Percentiles rank a stretch among this genome's conserved stretches.
Conservation (phyloP, 441 rosid genomes). For the Isatis lusitanica region DNA sequence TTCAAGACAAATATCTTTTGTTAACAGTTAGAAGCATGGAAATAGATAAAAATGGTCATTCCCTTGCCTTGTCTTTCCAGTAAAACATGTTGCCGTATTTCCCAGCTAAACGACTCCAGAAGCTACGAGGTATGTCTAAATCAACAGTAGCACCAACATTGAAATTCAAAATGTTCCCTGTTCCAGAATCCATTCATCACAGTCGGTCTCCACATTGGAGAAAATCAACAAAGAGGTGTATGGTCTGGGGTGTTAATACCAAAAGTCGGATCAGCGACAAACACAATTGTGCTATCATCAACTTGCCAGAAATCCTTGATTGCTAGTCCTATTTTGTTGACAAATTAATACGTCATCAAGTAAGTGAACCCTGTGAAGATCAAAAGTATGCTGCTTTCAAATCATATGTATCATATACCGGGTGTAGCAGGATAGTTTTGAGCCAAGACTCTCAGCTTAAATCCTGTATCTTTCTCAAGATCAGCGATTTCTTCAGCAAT, state of each 20-base stretch:
- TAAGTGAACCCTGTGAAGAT: background rate
- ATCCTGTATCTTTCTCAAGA: slow-evolving; percentile 81
- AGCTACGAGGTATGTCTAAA: slow-evolving; percentile 39
- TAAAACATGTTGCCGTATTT: slow-evolving; percentile 84
- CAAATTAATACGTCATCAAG: background rate
- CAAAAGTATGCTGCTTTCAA: background rate
- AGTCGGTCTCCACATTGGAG: background rate
- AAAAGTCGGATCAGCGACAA: slow-evolving; percentile 93
- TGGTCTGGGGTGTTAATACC: slow-evolving; percentile 45
- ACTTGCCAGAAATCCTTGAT: slow-evolving; percentile 81
- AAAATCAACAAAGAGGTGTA: background rate
- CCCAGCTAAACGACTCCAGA: slow-evolving; percentile 74
- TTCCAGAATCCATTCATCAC: slow-evolving; percentile 43
- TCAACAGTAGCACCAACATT: slow-evolving; percentile 62
- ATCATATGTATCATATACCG: slow-evolving; percentile 38
- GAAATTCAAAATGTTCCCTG: slow-evolving; percentile 45
- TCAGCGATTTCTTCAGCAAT: slow-evolving; percentile 61
- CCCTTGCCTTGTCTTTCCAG: slow-evolving; percentile 44
- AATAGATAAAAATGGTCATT: no score
- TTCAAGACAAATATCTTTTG: slow-evolving; percentile 8
- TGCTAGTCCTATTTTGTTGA: slow-evolving; percentile 62
- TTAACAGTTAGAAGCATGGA: background rate
- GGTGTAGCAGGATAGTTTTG: slow-evolving; percentile 94
- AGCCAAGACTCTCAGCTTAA: slow-evolving; percentile 75
- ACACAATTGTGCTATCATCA: slow-evolving; percentile 82